Evolutionary conservation across 495 filamentous ascomycete species (phyloP), one percentile per base, ranked within the genome.

Genomic region (Penicillium soppii): DNA sequence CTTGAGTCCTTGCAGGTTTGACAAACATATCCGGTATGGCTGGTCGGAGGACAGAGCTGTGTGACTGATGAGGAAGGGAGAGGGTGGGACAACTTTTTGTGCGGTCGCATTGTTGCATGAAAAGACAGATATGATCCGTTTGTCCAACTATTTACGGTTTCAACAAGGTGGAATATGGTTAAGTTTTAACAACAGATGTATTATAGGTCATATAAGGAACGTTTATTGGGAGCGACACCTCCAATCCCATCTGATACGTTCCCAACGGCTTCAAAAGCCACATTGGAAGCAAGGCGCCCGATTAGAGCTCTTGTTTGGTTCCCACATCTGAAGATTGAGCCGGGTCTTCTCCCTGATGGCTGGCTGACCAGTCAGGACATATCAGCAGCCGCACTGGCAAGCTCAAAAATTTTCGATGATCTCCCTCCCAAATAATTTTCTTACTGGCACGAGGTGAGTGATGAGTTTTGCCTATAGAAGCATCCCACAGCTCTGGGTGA

Each of bases 41-140:
- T 41, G 54, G 27, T 17, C 38, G 33, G 47, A 22, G 40, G 39
- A 56, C 53, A 47, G 51, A 43, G 50, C 52, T 58, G 60, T 64
- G 51, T 51, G 47, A 64, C 63, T n/a, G 23, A 50, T 12, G 41
- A 33, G 39, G 26, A 29, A 30, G 46, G 43, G 40, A 30, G 38
- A 40, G 52, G 53, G 63, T 61, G 17, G 43, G 38, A 65, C 56
- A 19, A 37, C 42, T 23, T 36, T 26, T 52, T 39, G 49, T 56
- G 55, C 53, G 19, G 57, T 64, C 57, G 39, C 53, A 62, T 57
- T 41, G 23, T 50, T 49, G 55, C 39, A 61, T 30, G 50, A 25
- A 43, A 33, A 17, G 36, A 6, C 22, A 26, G 4, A 20, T 8
- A 36, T 48, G 13, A 23, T 52, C 48, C 43, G 47, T 43, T 15